Evolutionary conservation across 2,329 filamentous ascomycete genomes (phyloP).

Genomic region (Botrytis cinerea): DNA sequence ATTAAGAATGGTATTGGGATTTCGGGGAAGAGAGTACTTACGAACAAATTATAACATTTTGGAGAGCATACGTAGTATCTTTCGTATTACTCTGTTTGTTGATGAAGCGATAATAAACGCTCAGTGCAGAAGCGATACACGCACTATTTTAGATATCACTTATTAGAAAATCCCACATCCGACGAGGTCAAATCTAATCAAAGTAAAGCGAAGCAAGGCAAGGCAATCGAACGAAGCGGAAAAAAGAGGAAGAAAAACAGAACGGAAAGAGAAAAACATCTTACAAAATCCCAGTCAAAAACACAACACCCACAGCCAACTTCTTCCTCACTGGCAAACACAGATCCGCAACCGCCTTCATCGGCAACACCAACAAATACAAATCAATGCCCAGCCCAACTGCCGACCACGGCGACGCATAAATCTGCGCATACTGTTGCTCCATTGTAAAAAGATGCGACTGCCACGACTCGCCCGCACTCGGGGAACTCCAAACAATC

Average conservation of each 20-base stretch:
- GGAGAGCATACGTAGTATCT: background rate
- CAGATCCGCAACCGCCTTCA: background rate
- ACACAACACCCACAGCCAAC: background rate
- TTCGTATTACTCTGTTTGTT: background rate
- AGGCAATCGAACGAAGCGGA: background rate
- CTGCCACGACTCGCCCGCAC: background rate
- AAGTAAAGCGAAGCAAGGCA: background rate
- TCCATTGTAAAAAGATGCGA: background rate
- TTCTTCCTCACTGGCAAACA: background rate
- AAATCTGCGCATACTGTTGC: background rate
- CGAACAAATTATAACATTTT: background rate
- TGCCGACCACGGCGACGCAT: background rate
- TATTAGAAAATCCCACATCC: fast-evolving
- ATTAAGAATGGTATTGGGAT: background rate
- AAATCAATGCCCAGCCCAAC: background rate
- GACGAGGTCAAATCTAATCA: background rate
- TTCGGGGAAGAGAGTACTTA: background rate
- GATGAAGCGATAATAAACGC: background rate
- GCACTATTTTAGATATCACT: background rate
- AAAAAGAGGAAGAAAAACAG: background rate
- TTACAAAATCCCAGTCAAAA: background rate
- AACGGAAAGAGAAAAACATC: no score
- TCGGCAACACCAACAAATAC: background rate
- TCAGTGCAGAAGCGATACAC: background rate
- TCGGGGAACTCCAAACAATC: background rate